Conservation (phyloP, 2,329 filamentous ascomycete genomes). For the Aspergillus ochraceus region DNA sequence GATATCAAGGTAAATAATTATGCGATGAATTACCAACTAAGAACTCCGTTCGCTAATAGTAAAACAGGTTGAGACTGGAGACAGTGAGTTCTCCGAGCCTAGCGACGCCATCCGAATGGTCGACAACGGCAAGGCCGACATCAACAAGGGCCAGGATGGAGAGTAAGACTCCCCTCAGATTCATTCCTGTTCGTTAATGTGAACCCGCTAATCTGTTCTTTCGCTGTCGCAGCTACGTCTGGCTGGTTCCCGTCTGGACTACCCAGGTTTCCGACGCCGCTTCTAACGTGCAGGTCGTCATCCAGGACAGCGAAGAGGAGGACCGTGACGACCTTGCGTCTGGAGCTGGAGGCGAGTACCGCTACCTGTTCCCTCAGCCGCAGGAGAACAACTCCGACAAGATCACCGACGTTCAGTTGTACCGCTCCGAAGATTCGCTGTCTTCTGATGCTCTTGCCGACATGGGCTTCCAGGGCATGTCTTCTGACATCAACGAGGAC, state of each 20-base stretch:
- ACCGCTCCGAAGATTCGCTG: background rate
- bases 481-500: background rate
- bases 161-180: background rate
- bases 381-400: background rate
- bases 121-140: background rate
- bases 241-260: background rate
- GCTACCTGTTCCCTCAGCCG: background rate
- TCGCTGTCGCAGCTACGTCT: background rate
- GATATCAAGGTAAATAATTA: background rate
- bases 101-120: background rate
- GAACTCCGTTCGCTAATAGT: background rate
- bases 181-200: background rate
- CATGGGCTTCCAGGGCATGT: background rate
- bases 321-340: background rate
- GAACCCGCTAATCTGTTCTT: background rate
- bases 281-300: background rate
- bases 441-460: background rate
- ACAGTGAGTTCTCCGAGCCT: background rate
- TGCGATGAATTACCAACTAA: background rate
- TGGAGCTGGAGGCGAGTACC: background rate
- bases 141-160: background rate
- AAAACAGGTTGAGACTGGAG: background rate
- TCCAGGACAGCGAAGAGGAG: background rate
- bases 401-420: background rate
- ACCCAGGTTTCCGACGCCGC: background rate